A percentile compares a stretch with the other conserved stretches of the same genome.
Evolutionary conservation across 2,329 filamentous ascomycete species (phyloP).

Genomic region (Aspergillus quadrilineatus): DNA sequence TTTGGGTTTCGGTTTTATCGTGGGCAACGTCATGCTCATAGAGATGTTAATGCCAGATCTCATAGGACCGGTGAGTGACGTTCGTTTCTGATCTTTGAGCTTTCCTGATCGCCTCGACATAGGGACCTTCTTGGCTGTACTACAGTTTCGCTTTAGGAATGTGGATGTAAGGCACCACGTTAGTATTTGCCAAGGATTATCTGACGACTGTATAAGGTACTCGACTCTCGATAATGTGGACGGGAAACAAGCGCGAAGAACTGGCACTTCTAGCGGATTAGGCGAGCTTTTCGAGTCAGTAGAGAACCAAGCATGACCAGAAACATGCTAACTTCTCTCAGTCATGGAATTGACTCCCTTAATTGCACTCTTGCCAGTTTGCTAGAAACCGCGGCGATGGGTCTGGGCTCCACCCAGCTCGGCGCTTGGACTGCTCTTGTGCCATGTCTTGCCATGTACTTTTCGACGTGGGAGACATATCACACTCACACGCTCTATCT

Average conservation of each 20-base stretch:
- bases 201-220: conserved; percentile 52
- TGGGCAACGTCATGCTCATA: conserved; percentile 75
- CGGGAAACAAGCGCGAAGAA: conserved; percentile 93
- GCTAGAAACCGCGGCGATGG: conserved; percentile 90
- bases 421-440: conserved; percentile 90
- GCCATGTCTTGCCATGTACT: conserved; percentile 96
- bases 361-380: conserved; percentile 94
- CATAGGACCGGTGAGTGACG: conserved; percentile 71
- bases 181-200: neutral
- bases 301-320: conserved; percentile 12
- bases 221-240: conserved; percentile 99
- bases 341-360: conserved; percentile 93
- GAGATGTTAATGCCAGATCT: conserved; percentile 85
- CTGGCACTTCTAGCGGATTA: conserved; percentile 88
- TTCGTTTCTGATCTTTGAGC: neutral
- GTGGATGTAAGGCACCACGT: conserved; percentile 69
- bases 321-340: conserved; percentile 33
- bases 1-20: conserved; percentile 89
- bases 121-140: conserved; percentile 90
- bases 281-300: conserved; percentile 89
- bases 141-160: conserved; percentile 93
- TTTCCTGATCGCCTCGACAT: conserved; percentile 17
- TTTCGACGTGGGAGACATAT: conserved; percentile 99
- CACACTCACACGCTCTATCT: conserved; percentile 97
- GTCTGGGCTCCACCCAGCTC: conserved; percentile 75